Evolutionary conservation across 2,329 filamentous ascomycete genomes (phyloP).

Genomic region (Verticillium zaregamsianum): DNA sequence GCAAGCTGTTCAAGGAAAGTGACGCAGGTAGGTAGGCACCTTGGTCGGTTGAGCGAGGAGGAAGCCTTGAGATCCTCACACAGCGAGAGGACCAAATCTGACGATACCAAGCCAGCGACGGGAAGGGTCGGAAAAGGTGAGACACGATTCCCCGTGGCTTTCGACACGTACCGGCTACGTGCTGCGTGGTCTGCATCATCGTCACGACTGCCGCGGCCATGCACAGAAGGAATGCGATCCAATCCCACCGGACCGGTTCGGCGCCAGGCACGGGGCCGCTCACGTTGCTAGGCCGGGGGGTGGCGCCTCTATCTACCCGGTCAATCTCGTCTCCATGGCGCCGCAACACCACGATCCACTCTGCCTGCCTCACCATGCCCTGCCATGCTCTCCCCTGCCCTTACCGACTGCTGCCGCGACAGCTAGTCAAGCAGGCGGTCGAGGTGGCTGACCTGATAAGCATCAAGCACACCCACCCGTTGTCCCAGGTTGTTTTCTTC

Average conservation of each 20-base stretch:
- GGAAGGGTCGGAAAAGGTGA: background rate
- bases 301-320: background rate
- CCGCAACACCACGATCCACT: background rate
- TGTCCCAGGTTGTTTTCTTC: background rate
- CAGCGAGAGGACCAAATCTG: background rate
- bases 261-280: background rate
- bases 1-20: background rate
- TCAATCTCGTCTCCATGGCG: background rate
- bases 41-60: too few species aligned
- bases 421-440: background rate
- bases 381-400: too few species aligned
- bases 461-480: background rate
- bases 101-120: background rate
- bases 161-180: background rate
- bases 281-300: background rate
- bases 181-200: background rate
- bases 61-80: background rate
- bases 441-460: background rate
- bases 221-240: background rate
- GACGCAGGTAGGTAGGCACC: too few species aligned
- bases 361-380: background rate
- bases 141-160: background rate
- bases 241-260: background rate
- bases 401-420: background rate
- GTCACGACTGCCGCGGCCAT: background rate